These are phyloP conservation scores for Cystobasidium onofrii DNA, from an alignment of 768 basidiomycete species.

Conservation along the genomic window DNA sequence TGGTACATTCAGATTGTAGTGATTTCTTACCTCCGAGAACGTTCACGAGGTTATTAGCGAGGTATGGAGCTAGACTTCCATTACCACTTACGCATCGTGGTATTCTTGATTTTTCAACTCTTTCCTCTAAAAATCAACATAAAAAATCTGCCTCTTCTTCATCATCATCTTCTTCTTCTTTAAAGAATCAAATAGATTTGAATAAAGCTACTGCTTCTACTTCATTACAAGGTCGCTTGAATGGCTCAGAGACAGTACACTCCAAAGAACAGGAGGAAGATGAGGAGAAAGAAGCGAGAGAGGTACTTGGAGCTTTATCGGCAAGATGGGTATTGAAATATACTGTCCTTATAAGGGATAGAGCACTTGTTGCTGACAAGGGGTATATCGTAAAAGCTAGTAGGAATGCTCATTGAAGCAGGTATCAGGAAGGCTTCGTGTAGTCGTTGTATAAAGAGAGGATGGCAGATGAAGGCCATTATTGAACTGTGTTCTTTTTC, in stretches of 20 bases:
- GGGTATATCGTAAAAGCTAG: constrained; percentile 30
- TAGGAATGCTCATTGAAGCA: not conserved
- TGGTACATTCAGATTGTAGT: constrained; percentile 28
- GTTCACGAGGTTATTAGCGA: constrained; percentile 18
- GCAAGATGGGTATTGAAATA: constrained; percentile 35
- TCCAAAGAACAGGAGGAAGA: not conserved
- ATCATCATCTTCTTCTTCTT: not conserved
- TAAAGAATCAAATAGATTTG: not conserved
- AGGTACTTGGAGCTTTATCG: not conserved
- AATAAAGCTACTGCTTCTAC: not conserved
- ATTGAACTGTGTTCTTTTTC: no score
- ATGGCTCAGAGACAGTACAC: not conserved
- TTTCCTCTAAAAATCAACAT: not conserved
- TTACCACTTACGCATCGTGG: not conserved
- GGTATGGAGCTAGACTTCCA: constrained; percentile 14
- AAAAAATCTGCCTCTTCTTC: not conserved
- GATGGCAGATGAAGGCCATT: no score
- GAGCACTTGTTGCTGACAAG: constrained; percentile 31
- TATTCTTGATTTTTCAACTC: not conserved
- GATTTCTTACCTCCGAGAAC: constrained; percentile 24
- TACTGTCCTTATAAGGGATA: constrained; percentile 30
- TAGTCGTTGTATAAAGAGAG: no score
- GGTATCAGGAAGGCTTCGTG: no score
- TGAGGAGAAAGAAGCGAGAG: not conserved
- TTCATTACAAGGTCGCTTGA: not conserved